A percentile compares a stretch with the other conserved stretches of the same genome.
Evolutionary conservation across 2,329 filamentous ascomycete genomes (phyloP).

Genomic region (Stemphylium lycopersici): DNA sequence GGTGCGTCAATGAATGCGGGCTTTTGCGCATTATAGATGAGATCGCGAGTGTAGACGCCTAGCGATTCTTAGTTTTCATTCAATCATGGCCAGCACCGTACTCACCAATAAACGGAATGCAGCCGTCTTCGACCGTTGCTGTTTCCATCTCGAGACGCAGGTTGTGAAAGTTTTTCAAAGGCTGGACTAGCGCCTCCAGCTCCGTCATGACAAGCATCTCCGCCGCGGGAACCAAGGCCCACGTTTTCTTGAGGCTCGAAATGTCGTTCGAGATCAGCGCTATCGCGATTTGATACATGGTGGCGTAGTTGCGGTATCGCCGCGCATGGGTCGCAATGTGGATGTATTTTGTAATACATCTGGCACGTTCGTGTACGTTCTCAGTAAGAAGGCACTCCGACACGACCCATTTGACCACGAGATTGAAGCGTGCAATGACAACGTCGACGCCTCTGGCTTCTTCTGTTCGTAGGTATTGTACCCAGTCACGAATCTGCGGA

Average conservation of each 20-base stretch:
- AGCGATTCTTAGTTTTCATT: slow-evolving; percentile 15
- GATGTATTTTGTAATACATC: slow-evolving; percentile 80
- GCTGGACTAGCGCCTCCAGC: slow-evolving; percentile 75
- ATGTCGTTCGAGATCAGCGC: slow-evolving; percentile 77
- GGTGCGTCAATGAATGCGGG: slow-evolving; percentile 75
- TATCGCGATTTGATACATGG: slow-evolving; percentile 79
- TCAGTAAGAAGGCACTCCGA: slow-evolving; percentile 80
- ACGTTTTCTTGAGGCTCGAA: slow-evolving; percentile 70
- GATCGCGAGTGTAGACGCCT: slow-evolving; percentile 78
- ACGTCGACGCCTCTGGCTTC: slow-evolving; percentile 80
- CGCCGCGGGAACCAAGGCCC: slow-evolving; percentile 69
- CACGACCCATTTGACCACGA: slow-evolving; percentile 86
- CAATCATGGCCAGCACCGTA: not conserved
- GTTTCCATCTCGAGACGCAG: slow-evolving; percentile 81
- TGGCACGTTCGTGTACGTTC: slow-evolving; percentile 72
- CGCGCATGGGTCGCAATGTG: slow-evolving; percentile 80
- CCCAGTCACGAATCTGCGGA: slow-evolving; percentile 75
- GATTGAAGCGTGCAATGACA: slow-evolving; percentile 84
- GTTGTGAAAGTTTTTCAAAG: slow-evolving; percentile 77
- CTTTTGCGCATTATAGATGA: slow-evolving; percentile 81
- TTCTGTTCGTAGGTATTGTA: slow-evolving; percentile 75
- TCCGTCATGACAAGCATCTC: slow-evolving; percentile 71
- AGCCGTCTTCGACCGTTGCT: slow-evolving; percentile 68
- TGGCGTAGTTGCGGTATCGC: slow-evolving; percentile 80
- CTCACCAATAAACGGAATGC: slow-evolving; percentile 83